Conservation (phyloP, 805 yeast genomes). For the Metschnikowia reukaufii region DNA sequence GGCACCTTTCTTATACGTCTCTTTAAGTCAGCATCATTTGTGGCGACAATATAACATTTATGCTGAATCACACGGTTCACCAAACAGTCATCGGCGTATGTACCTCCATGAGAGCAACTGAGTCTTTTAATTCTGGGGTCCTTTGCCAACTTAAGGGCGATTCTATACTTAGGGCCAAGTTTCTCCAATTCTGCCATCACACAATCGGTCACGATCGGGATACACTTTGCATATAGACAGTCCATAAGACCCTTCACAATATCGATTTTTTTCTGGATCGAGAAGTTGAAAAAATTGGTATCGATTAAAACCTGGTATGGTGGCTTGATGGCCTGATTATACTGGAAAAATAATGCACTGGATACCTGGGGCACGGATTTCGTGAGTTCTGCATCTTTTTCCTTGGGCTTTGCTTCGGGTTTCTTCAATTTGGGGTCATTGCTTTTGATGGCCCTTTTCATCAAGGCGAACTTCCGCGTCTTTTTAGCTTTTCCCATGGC, state of each 20-base stretch:
- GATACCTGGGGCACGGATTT: slow-evolving; percentile 81
- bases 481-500: slow-evolving; percentile 95
- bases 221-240: slow-evolving; percentile 88
- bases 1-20: slow-evolving; percentile 94
- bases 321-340: slow-evolving; percentile 92
- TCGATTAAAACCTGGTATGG: slow-evolving; percentile 95
- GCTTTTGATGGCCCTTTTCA: slow-evolving; percentile 75
- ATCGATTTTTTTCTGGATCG: slow-evolving; percentile 94
- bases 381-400: slow-evolving; percentile 67
- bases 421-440: slow-evolving; percentile 56
- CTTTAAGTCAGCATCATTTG: slow-evolving; percentile 95
- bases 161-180: slow-evolving; percentile 90
- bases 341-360: slow-evolving; percentile 92
- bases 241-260: slow-evolving; percentile 98
- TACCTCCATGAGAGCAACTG: slow-evolving; percentile 90
- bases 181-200: slow-evolving; percentile 98
- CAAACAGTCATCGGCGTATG: slow-evolving; percentile 97
- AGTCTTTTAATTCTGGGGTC: slow-evolving; percentile 89
- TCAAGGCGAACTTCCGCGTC: slow-evolving; percentile 93
- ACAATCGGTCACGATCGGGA: slow-evolving; percentile 94
- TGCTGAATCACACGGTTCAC: slow-evolving; percentile 93
- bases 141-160: slow-evolving; percentile 87
- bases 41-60: slow-evolving; percentile 95
- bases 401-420: slow-evolving; percentile 25
- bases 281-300: slow-evolving; percentile 95